Percentiles rank a stretch among this genome's conserved stretches.
Evolutionary conservation across 176 grass and related monocot genomes (phyloP).

Genomic region (Oryza punctata): DNA sequence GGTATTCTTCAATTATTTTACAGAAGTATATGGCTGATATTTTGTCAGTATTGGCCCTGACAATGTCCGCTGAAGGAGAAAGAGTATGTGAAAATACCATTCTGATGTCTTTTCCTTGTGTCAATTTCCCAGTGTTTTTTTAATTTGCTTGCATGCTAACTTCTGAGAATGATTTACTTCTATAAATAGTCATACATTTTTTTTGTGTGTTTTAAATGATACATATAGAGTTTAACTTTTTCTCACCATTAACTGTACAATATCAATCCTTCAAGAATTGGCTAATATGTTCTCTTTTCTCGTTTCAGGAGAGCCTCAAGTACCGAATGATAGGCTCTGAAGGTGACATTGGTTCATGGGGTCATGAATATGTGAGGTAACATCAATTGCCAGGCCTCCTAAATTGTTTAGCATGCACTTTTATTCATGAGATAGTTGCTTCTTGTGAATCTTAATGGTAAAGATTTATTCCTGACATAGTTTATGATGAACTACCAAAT

Average conservation of each 20-base stretch:
- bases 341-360: slow-evolving; percentile 80
- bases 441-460: not conserved
- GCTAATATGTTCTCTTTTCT: not conserved
- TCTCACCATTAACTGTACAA: not conserved
- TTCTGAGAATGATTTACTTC: not conserved
- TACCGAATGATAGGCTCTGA: slow-evolving; percentile 71
- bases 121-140: not conserved
- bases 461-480: not conserved
- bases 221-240: not conserved
- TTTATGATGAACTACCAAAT: not conserved
- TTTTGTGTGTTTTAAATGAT: not conserved
- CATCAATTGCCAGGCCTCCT: not conserved
- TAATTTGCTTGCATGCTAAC: not conserved
- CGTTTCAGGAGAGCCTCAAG: slow-evolving; percentile 69
- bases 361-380: slow-evolving; percentile 85
- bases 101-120: not conserved
- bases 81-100: slow-evolving; percentile 42
- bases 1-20: not conserved
- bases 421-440: not conserved
- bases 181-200: not conserved
- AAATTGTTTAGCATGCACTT: not conserved
- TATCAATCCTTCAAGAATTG: not conserved
- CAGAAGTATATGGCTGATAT: slow-evolving; percentile 83
- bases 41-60: slow-evolving; percentile 84
- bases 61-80: slow-evolving; percentile 95